Evolutionary conservation across 1,139 yeast genomes (phyloP).

Genomic region (Kodamaea suecica): DNA sequence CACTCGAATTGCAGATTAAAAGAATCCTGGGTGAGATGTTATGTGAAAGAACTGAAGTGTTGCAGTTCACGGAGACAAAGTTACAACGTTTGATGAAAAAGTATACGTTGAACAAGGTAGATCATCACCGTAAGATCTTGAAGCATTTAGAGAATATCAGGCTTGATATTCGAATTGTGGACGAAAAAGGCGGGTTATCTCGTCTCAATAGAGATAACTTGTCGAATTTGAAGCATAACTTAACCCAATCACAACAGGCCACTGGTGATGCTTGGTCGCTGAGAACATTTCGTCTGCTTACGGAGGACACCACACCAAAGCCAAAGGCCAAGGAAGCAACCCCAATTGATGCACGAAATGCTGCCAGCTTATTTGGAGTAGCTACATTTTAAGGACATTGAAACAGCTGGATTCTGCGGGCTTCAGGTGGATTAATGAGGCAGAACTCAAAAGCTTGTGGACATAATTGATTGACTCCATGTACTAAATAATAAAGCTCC

Average conservation of each 20-base stretch:
- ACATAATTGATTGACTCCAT: too few relatives aligned
- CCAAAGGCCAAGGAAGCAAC: conserved; percentile 18
- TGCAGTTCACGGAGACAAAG: conserved; percentile 54
- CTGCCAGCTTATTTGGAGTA: conserved; percentile 75
- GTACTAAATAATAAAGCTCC: too few relatives aligned
- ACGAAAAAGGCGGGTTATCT: conserved; percentile 77
- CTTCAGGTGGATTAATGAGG: too few relatives aligned
- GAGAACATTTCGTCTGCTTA: conserved; percentile 58
- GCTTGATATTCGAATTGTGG: conserved; percentile 71
- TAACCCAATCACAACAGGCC: conserved; percentile 48
- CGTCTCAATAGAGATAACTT: conserved; percentile 75
- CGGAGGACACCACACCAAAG: conserved; percentile 33
- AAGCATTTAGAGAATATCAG: conserved; percentile 73
- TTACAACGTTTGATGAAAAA: conserved; percentile 54
- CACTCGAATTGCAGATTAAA: conserved; percentile 68
- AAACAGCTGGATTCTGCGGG: too few relatives aligned
- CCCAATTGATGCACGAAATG: conserved; percentile 65
- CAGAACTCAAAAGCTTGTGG: neutral
- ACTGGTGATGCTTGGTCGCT: conserved; percentile 63
- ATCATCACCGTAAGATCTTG: conserved; percentile 79
- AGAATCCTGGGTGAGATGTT: conserved; percentile 86
- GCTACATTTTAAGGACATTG: conserved; percentile 53
- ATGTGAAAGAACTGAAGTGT: conserved; percentile 60
- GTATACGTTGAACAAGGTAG: conserved; percentile 70
- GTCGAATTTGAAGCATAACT: conserved; percentile 43